phyloP scores from a whole-genome alignment of 805 yeast species.

The Wickerhamiella alocasiicola region DNA sequence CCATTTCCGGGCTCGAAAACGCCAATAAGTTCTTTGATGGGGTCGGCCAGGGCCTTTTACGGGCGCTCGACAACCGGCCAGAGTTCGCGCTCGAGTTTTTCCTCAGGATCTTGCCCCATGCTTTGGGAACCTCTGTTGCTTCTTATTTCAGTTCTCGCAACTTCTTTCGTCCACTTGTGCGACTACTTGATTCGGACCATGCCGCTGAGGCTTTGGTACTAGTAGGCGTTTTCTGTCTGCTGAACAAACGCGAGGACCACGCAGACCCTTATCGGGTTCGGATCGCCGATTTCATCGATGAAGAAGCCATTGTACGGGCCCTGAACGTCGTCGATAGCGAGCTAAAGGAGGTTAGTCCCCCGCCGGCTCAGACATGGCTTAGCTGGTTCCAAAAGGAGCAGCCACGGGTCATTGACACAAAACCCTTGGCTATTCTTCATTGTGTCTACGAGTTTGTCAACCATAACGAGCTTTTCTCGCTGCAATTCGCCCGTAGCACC shows the following conservation, averaged over 20 bases:
- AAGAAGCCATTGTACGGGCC: slow-evolving; percentile 26
- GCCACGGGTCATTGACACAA: not conserved
- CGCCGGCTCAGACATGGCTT: slow-evolving; percentile 11
- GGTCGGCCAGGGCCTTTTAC: slow-evolving; percentile 23
- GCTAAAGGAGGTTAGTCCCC: slow-evolving; percentile 14
- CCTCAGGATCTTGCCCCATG: slow-evolving; percentile 21
- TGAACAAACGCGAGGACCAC: slow-evolving; percentile 28
- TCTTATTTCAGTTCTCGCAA: slow-evolving; percentile 27
- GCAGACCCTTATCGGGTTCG: slow-evolving; percentile 28
- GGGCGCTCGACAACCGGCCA: slow-evolving; percentile 20
- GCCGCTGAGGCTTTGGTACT: slow-evolving; percentile 25
- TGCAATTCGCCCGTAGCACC: slow-evolving; percentile 21
- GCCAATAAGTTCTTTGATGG: slow-evolving; percentile 25
- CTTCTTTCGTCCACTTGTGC: slow-evolving; percentile 28
- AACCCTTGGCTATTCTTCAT: slow-evolving; percentile 18
- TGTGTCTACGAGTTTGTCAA: slow-evolving; percentile 26
- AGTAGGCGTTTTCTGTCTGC: slow-evolving; percentile 29
- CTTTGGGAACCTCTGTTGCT: slow-evolving; percentile 26
- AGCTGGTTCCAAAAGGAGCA: slow-evolving; percentile 4
- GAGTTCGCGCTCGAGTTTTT: slow-evolving; percentile 14
- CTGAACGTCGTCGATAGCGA: slow-evolving; percentile 22
- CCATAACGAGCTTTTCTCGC: slow-evolving; percentile 28
- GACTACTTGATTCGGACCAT: slow-evolving; percentile 23
- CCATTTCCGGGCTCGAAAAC: slow-evolving; percentile 28
- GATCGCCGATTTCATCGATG: slow-evolving; percentile 31